These are phyloP conservation scores for Trichoderma orchidacearum DNA, from an alignment of 495 filamentous ascomycete genomes.

Conservation along the genomic window DNA sequence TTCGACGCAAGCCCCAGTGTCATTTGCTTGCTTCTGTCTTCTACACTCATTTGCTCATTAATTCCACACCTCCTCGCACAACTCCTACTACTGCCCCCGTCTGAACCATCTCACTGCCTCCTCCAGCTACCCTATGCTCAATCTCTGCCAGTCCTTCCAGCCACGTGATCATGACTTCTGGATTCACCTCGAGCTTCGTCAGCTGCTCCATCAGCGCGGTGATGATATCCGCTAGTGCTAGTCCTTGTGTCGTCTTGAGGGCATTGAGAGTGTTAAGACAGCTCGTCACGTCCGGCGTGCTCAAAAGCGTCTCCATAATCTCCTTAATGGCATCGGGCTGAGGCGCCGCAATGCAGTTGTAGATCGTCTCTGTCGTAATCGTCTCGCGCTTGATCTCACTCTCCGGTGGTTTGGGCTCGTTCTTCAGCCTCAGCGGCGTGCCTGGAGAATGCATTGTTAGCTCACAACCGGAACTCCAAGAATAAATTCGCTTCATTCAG, in stretches of 20 bases:
- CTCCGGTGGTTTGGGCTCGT: slow-evolving; percentile 42
- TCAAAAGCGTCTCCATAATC: slow-evolving; percentile 72
- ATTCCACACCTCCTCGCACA: slow-evolving; percentile 71
- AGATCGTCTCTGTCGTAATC: slow-evolving; percentile 86
- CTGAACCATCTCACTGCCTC: slow-evolving; percentile 80
- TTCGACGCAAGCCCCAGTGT: neutral
- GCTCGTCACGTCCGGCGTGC: slow-evolving; percentile 69
- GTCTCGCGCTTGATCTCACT: slow-evolving; percentile 56
- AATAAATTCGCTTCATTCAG: neutral
- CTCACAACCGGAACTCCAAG: slow-evolving; percentile 1
- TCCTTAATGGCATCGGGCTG: slow-evolving; percentile 78
- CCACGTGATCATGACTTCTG: slow-evolving; percentile 81
- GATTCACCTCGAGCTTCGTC: slow-evolving; percentile 67
- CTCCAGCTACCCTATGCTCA: slow-evolving; percentile 79
- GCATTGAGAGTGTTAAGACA: slow-evolving; percentile 77
- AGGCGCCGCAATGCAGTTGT: slow-evolving; percentile 93
- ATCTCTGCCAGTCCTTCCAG: slow-evolving; percentile 83
- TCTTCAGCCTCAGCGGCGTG: slow-evolving; percentile 56
- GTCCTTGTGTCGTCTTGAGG: slow-evolving; percentile 72
- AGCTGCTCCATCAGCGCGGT: slow-evolving; percentile 74
- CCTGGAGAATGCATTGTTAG: slow-evolving; percentile 21
- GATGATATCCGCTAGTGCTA: slow-evolving; percentile 88
- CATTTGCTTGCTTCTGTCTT: neutral
- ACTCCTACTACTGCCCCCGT: slow-evolving; percentile 87
- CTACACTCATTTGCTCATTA: slow-evolving; percentile 26